Conservation (phyloP, 345 rosid species). For the Barbarea vulgaris region DNA sequence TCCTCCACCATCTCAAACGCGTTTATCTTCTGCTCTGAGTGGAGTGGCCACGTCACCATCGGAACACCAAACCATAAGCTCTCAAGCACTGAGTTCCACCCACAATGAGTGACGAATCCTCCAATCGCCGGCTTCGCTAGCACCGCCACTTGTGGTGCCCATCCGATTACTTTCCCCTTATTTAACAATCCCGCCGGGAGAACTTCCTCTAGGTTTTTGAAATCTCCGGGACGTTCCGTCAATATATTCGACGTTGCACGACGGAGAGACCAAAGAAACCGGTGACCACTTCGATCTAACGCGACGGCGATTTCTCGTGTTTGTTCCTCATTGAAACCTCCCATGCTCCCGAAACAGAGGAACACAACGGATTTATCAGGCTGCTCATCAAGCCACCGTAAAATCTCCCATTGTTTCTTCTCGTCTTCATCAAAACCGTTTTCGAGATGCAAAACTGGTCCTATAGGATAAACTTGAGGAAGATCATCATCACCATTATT, state of each 20-base stretch:
- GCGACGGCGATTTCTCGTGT: constrained; percentile 43
- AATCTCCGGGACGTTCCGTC: background rate
- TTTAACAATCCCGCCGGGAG: background rate
- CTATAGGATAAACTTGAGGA: background rate
- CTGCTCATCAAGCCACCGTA: background rate
- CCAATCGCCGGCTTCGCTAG: background rate
- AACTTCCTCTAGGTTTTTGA: background rate
- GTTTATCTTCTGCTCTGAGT: background rate
- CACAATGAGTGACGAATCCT: background rate
- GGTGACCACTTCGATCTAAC: constrained; percentile 41
- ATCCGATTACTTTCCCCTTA: background rate
- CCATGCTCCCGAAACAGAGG: background rate
- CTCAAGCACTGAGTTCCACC: background rate
- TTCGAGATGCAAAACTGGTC: background rate
- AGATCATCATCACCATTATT: background rate
- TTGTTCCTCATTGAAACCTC: constrained; percentile 38
- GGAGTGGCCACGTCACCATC: background rate
- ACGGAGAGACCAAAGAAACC: constrained; percentile 51
- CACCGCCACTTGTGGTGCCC: background rate
- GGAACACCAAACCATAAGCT: background rate
- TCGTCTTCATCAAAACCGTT: too few relatives aligned
- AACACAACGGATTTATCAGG: background rate
- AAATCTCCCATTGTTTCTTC: background rate
- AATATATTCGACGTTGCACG: background rate
- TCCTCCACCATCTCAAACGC: background rate